A percentile compares a stretch with the other conserved stretches of the same genome.
Conservation (phyloP, 371 early-diverging fungal genomes). For the Mucor indicus region DNA sequence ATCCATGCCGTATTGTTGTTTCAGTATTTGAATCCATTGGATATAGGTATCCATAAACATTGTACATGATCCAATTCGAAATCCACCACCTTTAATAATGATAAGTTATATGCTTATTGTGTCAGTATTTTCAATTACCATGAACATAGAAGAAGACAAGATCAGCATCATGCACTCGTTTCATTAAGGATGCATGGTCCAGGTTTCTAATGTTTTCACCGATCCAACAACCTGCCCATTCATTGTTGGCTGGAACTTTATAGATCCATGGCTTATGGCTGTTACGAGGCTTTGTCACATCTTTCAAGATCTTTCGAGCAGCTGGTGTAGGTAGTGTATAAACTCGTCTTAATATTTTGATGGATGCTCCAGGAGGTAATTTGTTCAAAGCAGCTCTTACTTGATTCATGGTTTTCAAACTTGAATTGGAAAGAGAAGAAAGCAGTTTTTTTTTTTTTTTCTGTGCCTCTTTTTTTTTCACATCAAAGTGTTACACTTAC, state of each 20-base stretch:
- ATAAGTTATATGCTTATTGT: neutral
- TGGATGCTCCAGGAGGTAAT: slow-evolving; percentile 37
- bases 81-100: slow-evolving; percentile 29
- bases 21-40: slow-evolving; percentile 34
- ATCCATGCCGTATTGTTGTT: slow-evolving; percentile 31
- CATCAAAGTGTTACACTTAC: no score
- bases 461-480: no score
- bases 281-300: slow-evolving; percentile 35
- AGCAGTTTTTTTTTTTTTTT: no score
- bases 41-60: slow-evolving; percentile 45
- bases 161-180: slow-evolving; percentile 30
- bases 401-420: slow-evolving; percentile 28
- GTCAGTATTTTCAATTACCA: slow-evolving; percentile 13
- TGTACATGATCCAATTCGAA: slow-evolving; percentile 33
- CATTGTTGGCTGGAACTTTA: slow-evolving; percentile 30
- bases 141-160: slow-evolving; percentile 42
- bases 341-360: slow-evolving; percentile 34
- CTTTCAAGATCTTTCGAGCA: slow-evolving; percentile 37
- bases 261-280: slow-evolving; percentile 41
- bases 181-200: slow-evolving; percentile 15
- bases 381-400: slow-evolving; percentile 34
- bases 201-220: slow-evolving; percentile 36
- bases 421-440: no score
- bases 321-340: slow-evolving; percentile 38
- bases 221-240: slow-evolving; percentile 48